A percentile compares a stretch with the other conserved stretches of the same genome.
phyloP scores from a whole-genome alignment of 2,329 filamentous ascomycete species.

The Botrytis deweyae region DNA sequence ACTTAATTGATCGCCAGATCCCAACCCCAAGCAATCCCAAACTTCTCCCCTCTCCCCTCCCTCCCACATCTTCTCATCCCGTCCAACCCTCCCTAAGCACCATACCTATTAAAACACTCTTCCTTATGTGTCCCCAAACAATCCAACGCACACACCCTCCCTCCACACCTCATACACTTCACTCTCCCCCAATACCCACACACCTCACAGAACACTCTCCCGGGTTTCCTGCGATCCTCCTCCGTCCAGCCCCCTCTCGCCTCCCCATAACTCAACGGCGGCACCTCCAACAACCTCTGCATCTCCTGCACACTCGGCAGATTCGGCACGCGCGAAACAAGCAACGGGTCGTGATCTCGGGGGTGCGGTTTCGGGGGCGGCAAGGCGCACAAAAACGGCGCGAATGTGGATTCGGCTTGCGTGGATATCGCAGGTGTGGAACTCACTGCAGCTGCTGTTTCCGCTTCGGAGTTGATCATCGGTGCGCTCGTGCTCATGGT shows the following conservation, averaged over 20 bases:
- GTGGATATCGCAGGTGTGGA: slow-evolving; percentile 37
- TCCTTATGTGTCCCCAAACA: slow-evolving; percentile 72
- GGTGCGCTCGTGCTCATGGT: neutral
- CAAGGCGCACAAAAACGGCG: slow-evolving; percentile 25
- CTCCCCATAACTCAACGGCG: slow-evolving; percentile 67
- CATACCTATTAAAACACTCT: slow-evolving; percentile 67
- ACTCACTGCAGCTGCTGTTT: slow-evolving; percentile 19
- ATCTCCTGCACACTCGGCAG: slow-evolving; percentile 62
- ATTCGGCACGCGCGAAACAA: slow-evolving; percentile 57
- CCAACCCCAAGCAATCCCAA: too few species aligned
- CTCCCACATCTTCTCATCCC: fast-evolving
- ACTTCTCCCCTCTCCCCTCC: neutral
- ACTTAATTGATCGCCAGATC: too few species aligned
- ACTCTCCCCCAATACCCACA: slow-evolving; percentile 82
- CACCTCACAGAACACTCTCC: slow-evolving; percentile 70
- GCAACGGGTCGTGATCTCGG: slow-evolving; percentile 56
- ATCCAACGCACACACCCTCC: slow-evolving; percentile 72
- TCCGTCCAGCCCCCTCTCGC: slow-evolving; percentile 51
- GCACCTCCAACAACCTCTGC: slow-evolving; percentile 59
- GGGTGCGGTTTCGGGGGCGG: slow-evolving; percentile 42
- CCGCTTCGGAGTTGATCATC: neutral
- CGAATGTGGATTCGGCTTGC: slow-evolving; percentile 37
- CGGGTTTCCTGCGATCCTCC: slow-evolving; percentile 51
- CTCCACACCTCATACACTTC: slow-evolving; percentile 75
- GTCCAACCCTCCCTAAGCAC: slow-evolving; percentile 34